phyloP scores from a whole-genome alignment of 2,329 filamentous ascomycete genomes.

The Fusarium denticulatum region DNA sequence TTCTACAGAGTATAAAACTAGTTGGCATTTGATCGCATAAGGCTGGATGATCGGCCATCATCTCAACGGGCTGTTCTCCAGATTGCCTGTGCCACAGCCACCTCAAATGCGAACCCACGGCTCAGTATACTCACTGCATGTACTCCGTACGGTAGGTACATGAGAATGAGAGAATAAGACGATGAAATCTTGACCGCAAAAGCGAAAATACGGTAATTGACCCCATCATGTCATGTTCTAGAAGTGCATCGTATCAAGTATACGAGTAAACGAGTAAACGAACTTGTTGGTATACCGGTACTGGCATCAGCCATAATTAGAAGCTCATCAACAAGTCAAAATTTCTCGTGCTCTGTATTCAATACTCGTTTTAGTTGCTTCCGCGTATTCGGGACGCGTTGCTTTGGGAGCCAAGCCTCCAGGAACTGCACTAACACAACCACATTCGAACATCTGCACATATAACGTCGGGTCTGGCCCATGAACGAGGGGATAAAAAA shows the following conservation, averaged over 20 bases:
- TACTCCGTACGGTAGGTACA: not conserved
- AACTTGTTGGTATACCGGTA: not conserved
- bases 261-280: not conserved
- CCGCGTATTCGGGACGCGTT: slow-evolving; percentile 18
- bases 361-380: not conserved
- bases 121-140: slow-evolving; percentile 17
- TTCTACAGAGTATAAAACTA: not conserved
- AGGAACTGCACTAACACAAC: not conserved
- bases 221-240: not conserved
- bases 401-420: not conserved
- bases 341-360: not conserved
- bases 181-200: slow-evolving; percentile 13
- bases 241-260: not conserved
- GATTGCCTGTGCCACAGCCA: not conserved
- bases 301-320: not conserved
- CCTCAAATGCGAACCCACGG: not conserved
- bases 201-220: not conserved
- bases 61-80: slow-evolving; percentile 4
- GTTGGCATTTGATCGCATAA: slow-evolving; percentile 9
- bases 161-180: slow-evolving; percentile 2
- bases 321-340: not conserved
- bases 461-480: not conserved
- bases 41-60: slow-evolving; percentile 17
- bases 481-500: slow-evolving; percentile 1
- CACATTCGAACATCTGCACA: not conserved